These are phyloP conservation scores for Phymatotrichopsis omnivora DNA, from an alignment of 2,329 filamentous ascomycete genomes.

Conservation along the genomic window DNA sequence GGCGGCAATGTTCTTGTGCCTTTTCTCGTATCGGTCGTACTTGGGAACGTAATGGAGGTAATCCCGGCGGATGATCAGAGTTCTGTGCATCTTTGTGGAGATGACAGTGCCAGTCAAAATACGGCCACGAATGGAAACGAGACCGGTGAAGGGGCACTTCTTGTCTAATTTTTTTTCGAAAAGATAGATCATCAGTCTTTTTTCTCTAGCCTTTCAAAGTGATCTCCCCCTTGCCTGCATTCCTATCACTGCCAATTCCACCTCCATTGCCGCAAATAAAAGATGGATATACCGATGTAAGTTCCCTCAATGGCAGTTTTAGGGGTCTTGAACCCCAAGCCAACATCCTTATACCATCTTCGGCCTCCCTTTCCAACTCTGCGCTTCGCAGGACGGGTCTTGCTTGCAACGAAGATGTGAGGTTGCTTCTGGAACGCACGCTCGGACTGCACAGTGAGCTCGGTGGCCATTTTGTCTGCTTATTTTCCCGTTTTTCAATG, in stretches of 20 bases:
- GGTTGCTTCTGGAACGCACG: slow-evolving; percentile 99
- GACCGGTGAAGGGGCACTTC: slow-evolving; percentile 99
- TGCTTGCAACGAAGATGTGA: slow-evolving; percentile 99
- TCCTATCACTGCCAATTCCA: slow-evolving; percentile 3
- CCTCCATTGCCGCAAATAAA: slow-evolving; percentile 8
- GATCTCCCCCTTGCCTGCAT: neutral
- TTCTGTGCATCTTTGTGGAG: slow-evolving; percentile 99
- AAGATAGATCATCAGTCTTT: neutral
- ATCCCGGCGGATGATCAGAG: slow-evolving; percentile 97
- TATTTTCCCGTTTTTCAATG: slow-evolving; percentile 36
- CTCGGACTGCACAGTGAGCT: slow-evolving; percentile 99
- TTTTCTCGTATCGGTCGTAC: slow-evolving; percentile 99
- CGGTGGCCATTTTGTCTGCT: slow-evolving; percentile 78
- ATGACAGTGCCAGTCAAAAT: slow-evolving; percentile 98
- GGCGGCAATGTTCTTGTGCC: slow-evolving; percentile 99
- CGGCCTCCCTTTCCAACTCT: slow-evolving; percentile 84
- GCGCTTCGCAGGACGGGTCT: slow-evolving; percentile 75
- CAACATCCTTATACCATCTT: slow-evolving; percentile 99
- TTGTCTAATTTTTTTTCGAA: slow-evolving; percentile 59
- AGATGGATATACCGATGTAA: slow-evolving; percentile 81
- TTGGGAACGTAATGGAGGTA: slow-evolving; percentile 99
- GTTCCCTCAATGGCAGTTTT: slow-evolving; percentile 96
- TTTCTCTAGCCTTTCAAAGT: neutral
- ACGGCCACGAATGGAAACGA: slow-evolving; percentile 99
- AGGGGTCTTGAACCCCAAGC: slow-evolving; percentile 97